A percentile compares a stretch with the other conserved stretches of the same genome.
Evolutionary conservation across 2,329 filamentous ascomycete species (phyloP).

Genomic region (Penicillium sp.): DNA sequence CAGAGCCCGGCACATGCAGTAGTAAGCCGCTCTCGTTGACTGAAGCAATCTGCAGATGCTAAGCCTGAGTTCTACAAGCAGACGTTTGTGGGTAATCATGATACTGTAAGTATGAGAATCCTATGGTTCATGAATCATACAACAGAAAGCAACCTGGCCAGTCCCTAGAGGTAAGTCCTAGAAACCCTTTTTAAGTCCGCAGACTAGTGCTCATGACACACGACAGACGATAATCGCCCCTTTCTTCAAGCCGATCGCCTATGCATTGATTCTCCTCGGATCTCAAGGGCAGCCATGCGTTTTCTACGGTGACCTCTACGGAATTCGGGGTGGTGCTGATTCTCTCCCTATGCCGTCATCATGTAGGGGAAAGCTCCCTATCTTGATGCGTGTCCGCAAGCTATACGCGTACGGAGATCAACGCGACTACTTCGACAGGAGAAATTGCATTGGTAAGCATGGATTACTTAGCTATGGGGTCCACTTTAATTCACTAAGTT

Average conservation of each 20-base stretch:
- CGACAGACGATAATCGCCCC: conserved; percentile 59
- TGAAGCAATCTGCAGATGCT: neutral
- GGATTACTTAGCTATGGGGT: no score
- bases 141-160: conserved; percentile 2
- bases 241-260: conserved; percentile 72
- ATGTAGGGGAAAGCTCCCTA: conserved; percentile 58
- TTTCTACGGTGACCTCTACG: conserved; percentile 72
- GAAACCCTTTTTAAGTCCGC: neutral
- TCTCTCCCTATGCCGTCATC: conserved; percentile 58
- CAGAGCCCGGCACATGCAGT: conserved; percentile 55
- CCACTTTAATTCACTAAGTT: neutral
- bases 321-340: conserved; percentile 50
- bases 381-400: conserved; percentile 64
- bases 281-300: conserved; percentile 65
- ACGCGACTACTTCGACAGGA: conserved; percentile 63
- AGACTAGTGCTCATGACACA: neutral
- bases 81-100: conserved; percentile 26
- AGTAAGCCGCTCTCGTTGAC: conserved; percentile 14
- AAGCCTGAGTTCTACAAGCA: neutral
- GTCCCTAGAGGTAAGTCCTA: conserved; percentile 46
- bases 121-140: neutral
- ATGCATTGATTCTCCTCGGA: conserved; percentile 69
- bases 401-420: conserved; percentile 69
- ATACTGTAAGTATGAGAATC: conserved; percentile 18
- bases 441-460: conserved; percentile 59